Evolutionary conservation across 257 asterid species (phyloP), one percentile per base, ranked within the genome.

Genomic region (Voacanga thouarsii): DNA sequence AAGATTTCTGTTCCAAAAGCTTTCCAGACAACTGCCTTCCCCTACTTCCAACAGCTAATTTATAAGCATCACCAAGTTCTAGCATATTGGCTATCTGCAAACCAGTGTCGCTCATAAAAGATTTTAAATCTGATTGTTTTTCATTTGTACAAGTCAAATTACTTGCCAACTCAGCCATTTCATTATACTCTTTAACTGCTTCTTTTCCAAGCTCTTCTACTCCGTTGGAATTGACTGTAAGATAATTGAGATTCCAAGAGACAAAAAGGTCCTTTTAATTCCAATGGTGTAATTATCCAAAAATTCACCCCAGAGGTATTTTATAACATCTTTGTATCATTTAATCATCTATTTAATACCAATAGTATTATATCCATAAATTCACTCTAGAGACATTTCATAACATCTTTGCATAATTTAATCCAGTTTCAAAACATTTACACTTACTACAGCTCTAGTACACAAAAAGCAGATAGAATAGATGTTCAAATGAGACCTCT

Each of bases 31-130:
- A 74, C 77, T 91, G 98, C 65, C 95, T 84, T 45, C 91, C 90
- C 81, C 89, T 86, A 74, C 81, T 82, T 60, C 93, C 88, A 67
- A 92, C 66, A 60, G 97, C 98, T 80, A 90, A 79, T 79, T 78
- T 94, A 82, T 94, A 94, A 72, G 97, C 97, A 81, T 92, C 98
- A 16, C 90, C 92, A 59, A 94, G 93, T 59, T 94, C 96, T 74
- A 94, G 81, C 39, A 90, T 71, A 60, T 82, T 86, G 24, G 86
- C 44, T 63, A 44, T 61, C 75, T 83, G 93, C 47, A 76, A 71
- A 75, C 82, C 77, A 71, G 68, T 80, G 63, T 85, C 91, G 37
- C 72, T 60, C 77, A 79, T 79, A 47, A 74, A 55, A 53, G 89
- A 85, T 74, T 87, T 90, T 61, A 81, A 71, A 82, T 82, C 89